phyloP scores from a whole-genome alignment of 2,329 filamentous ascomycete species.

The Diaporthe humulicola region DNA sequence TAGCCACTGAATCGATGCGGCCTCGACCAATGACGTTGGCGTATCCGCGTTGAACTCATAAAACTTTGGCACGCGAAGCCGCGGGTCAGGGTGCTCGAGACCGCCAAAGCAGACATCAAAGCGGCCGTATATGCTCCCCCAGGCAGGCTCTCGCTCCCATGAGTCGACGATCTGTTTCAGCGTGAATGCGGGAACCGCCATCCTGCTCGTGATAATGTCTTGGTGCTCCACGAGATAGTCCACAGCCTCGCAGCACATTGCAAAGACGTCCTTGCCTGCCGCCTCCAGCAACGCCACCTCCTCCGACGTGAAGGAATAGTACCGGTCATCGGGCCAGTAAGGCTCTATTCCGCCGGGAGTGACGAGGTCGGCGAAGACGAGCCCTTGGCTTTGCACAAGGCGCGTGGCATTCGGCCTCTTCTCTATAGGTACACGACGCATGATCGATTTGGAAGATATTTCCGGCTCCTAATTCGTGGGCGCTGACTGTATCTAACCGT shows the following conservation, averaged over 20 bases:
- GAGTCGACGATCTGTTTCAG: constrained; percentile 31
- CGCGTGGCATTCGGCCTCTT: constrained; percentile 6
- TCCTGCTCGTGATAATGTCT: constrained; percentile 27
- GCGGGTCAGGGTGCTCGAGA: constrained; percentile 34
- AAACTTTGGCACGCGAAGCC: constrained; percentile 25
- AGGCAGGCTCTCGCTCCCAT: constrained; percentile 34
- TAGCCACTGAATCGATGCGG: constrained; percentile 26
- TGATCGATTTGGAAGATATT: not conserved
- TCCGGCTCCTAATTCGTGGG: not conserved
- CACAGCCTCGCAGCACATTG: constrained; percentile 38
- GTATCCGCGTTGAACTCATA: constrained; percentile 40
- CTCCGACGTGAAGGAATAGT: constrained; percentile 36
- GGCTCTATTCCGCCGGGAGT: constrained; percentile 3
- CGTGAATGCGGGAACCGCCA: constrained; percentile 34
- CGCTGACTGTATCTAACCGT: not conserved
- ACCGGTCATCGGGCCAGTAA: constrained; percentile 37
- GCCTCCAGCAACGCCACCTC: constrained; percentile 31
- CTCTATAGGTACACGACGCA: constrained; percentile 2
- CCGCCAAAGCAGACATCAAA: constrained; percentile 38
- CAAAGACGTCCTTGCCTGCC: constrained; percentile 36
- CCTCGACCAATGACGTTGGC: constrained; percentile 35
- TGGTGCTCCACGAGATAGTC: constrained; percentile 36
- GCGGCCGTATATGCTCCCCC: constrained; percentile 38
- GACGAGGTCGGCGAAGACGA: not conserved
- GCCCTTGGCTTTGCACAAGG: constrained; percentile 1